These are phyloP conservation scores for Phytophthora fragariae DNA, from an alignment of 352 stramenopile genomes.

Conservation along the genomic window DNA sequence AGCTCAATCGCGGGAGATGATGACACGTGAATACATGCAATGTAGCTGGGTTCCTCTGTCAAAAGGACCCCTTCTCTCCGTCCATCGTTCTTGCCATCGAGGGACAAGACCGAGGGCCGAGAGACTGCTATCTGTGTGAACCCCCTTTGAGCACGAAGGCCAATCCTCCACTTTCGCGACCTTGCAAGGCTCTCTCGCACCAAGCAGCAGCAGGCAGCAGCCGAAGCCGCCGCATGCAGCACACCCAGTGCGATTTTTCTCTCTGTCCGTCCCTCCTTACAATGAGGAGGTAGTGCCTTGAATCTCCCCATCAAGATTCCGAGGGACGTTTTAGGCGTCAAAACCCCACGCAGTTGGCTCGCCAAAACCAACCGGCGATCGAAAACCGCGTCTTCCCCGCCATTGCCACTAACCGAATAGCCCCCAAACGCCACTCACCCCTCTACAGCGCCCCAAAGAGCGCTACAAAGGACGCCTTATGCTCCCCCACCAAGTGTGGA, in stretches of 20 bases:
- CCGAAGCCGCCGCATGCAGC: conserved; percentile 4
- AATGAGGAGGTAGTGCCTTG: conserved; percentile 83
- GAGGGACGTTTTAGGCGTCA: conserved; percentile 52
- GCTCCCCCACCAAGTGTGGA: conserved; percentile 22
- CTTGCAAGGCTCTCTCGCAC: conserved; percentile 46
- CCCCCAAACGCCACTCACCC: conserved; percentile 17
- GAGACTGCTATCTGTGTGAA: conserved; percentile 54
- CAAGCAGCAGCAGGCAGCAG: conserved; percentile 19
- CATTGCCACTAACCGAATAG: conserved; percentile 7
- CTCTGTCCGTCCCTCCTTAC: conserved; percentile 76
- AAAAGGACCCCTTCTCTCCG: conserved; percentile 23
- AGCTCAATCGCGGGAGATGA: conserved; percentile 34
- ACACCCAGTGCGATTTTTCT: conserved; percentile 22
- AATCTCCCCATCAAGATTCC: conserved; percentile 86
- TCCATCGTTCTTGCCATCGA: conserved; percentile 3
- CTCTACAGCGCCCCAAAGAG: conserved; percentile 1
- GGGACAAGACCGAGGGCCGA: conserved; percentile 11
- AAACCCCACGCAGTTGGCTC: conserved; percentile 54
- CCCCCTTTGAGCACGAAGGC: conserved; percentile 73
- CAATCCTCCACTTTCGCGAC: conserved; percentile 70
- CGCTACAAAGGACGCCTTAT: conserved; percentile 13
- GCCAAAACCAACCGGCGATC: conserved; percentile 75
- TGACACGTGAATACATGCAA: conserved; percentile 36
- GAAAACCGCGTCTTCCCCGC: conserved; percentile 6
- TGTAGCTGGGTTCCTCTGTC: conserved; percentile 23